Percentiles rank a stretch among this genome's conserved stretches.
Evolutionary conservation across 164 flowering plant genomes (phyloP).

Genomic region (Buxus sempervirens): DNA sequence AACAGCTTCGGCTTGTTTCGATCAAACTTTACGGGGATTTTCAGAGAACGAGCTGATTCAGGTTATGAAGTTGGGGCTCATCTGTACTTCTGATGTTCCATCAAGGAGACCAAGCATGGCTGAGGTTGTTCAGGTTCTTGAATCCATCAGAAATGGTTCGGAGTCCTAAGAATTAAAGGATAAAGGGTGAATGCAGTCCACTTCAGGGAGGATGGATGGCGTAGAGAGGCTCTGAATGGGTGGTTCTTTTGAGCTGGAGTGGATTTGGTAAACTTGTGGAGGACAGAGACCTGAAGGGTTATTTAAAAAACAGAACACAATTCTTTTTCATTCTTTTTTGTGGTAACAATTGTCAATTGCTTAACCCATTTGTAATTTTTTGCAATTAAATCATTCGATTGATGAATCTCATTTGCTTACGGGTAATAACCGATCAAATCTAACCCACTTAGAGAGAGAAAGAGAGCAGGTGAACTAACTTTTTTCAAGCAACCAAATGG

Average conservation of each 20-base stretch:
- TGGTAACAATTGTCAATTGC: constrained; percentile 28
- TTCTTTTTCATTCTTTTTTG: constrained; percentile 50
- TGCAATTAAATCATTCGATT: constrained; percentile 40
- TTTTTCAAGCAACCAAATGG: too few relatives aligned
- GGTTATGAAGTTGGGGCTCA: constrained; percentile 86
- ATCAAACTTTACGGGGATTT: constrained; percentile 63
- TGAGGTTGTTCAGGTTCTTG: constrained; percentile 93
- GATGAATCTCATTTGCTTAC: constrained; percentile 8
- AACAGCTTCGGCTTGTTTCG: constrained; percentile 72
- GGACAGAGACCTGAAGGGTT: constrained; percentile 7
- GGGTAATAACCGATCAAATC: not conserved
- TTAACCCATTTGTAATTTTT: constrained; percentile 23
- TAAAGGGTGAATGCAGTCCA: not conserved
- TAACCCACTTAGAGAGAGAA: not conserved
- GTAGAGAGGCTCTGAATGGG: not conserved
- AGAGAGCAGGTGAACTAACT: not conserved
- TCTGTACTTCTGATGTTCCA: constrained; percentile 78
- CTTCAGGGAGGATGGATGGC: not conserved
- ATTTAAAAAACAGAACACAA: constrained; percentile 8
- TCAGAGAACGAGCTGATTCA: constrained; percentile 85
- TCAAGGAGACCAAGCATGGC: constrained; percentile 94
- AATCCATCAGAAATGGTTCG: constrained; percentile 65
- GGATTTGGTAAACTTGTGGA: constrained; percentile 11
- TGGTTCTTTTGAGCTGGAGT: constrained; percentile 14
- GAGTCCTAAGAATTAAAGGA: constrained; percentile 23